Evolutionary conservation across 257 asterid species (phyloP).

Genomic region (Gentiana dahurica): DNA sequence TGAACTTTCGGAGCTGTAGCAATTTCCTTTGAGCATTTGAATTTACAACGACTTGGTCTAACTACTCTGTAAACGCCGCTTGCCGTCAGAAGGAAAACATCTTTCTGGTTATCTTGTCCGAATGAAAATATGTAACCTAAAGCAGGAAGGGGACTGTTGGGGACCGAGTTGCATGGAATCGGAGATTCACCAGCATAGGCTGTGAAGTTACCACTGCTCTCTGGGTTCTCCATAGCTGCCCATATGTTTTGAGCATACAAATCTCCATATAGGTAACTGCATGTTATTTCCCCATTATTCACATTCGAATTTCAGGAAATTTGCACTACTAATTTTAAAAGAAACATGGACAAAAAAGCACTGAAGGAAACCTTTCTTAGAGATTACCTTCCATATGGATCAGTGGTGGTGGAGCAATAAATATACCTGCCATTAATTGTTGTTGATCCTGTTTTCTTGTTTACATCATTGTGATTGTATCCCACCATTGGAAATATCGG

Average conservation of each 20-base stretch:
- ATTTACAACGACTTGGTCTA: conserved; percentile 85
- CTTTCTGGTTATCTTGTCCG: conserved; percentile 72
- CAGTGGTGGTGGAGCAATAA: conserved; percentile 59
- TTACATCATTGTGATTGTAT: conserved; percentile 56
- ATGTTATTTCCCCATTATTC: neutral
- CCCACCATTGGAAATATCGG: conserved; percentile 73
- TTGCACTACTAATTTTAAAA: neutral
- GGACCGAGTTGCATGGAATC: conserved; percentile 51
- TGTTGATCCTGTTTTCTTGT: conserved; percentile 64
- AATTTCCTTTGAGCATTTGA: conserved; percentile 69
- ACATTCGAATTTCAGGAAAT: neutral
- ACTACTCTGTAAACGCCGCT: conserved; percentile 78
- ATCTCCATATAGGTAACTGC: conserved; percentile 87
- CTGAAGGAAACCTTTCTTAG: neutral
- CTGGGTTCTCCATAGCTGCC: conserved; percentile 71
- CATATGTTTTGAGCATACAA: conserved; percentile 59
- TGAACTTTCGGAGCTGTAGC: conserved; percentile 12
- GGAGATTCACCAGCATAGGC: conserved; percentile 79
- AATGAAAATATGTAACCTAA: conserved; percentile 63
- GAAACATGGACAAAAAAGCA: neutral
- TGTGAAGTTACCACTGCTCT: conserved; percentile 71
- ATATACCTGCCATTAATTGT: conserved; percentile 78
- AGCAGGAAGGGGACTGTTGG: conserved; percentile 63
- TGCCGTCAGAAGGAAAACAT: conserved; percentile 47
- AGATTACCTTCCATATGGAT: conserved; percentile 82